Evolutionary conservation across 106 monocot genomes (phyloP).

Genomic region (Acorus calamus): DNA sequence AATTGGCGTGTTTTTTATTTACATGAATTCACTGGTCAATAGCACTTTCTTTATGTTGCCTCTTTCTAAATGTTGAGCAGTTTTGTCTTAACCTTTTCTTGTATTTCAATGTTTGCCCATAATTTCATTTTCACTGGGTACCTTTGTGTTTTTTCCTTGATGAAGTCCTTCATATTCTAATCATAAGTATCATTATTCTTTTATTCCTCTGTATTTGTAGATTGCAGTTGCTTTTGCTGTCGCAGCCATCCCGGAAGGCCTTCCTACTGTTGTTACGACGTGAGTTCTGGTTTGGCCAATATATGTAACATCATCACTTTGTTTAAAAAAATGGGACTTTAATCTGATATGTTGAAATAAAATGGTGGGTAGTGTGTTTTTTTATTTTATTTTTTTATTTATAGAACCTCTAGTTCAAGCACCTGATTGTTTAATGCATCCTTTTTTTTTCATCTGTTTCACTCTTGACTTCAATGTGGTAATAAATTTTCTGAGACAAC

Average conservation of each 20-base stretch:
- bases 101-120: no score
- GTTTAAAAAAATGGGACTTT: background rate
- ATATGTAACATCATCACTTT: background rate
- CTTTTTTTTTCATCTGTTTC: background rate
- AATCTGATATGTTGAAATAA: background rate
- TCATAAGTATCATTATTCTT: background rate
- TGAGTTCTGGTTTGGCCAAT: slow-evolving; percentile 20
- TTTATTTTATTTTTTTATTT: no score
- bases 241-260: slow-evolving; percentile 98
- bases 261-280: slow-evolving; percentile 99
- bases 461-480: no score
- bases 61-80: background rate
- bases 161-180: no score
- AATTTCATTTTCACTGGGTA: no score
- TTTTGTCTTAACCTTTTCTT: background rate
- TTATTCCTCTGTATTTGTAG: slow-evolving; percentile 18
- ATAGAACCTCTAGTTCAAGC: no score
- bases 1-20: no score
- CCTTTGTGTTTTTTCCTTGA: no score
- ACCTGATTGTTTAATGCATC: background rate
- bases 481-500: no score
- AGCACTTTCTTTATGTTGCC: no score
- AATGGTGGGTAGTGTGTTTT: background rate
- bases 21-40: no score
- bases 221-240: slow-evolving; percentile 97